Evolutionary conservation across 805 yeast species (phyloP).

Genomic region (Lipomyces oligophaga): DNA sequence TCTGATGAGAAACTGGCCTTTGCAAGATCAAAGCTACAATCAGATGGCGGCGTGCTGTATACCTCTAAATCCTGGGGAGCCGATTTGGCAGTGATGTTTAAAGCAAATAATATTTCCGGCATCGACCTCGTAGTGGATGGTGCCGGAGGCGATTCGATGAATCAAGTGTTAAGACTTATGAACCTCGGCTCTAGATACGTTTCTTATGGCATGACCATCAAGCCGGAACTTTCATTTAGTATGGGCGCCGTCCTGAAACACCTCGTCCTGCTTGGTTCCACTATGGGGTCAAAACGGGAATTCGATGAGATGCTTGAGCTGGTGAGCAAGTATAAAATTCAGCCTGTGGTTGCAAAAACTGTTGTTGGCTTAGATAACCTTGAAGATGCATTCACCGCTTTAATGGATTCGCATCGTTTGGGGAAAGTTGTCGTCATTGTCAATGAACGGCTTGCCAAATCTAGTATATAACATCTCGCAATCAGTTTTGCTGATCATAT

Average conservation of each 20-base stretch:
- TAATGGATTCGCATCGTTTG: not conserved
- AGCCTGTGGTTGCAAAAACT: conserved; percentile 18
- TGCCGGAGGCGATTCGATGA: conserved; percentile 28
- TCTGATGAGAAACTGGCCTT: conserved; percentile 21
- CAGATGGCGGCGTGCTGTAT: conserved; percentile 25
- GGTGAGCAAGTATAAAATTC: conserved; percentile 7
- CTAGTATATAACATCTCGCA: not conserved
- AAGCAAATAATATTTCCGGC: conserved; percentile 4
- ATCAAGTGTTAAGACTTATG: conserved; percentile 6
- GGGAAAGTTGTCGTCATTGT: conserved; percentile 13
- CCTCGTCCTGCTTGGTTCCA: conserved; percentile 22
- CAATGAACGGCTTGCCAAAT: not conserved
- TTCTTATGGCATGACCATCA: conserved; percentile 29
- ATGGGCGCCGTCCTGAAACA: conserved; percentile 28
- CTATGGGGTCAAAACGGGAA: conserved; percentile 17
- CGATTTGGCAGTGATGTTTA: not conserved
- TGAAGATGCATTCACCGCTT: conserved; percentile 15
- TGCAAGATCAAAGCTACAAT: conserved; percentile 20
- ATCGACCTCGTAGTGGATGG: conserved; percentile 29
- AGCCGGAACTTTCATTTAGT: conserved; percentile 15
- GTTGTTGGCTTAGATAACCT: conserved; percentile 16
- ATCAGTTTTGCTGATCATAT: not conserved
- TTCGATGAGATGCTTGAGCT: conserved; percentile 15
- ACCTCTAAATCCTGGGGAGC: conserved; percentile 20
- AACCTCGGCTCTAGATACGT: conserved; percentile 24